Evolutionary conservation across 257 asterid species (phyloP).

Genomic region (Thymus mandschuricus): DNA sequence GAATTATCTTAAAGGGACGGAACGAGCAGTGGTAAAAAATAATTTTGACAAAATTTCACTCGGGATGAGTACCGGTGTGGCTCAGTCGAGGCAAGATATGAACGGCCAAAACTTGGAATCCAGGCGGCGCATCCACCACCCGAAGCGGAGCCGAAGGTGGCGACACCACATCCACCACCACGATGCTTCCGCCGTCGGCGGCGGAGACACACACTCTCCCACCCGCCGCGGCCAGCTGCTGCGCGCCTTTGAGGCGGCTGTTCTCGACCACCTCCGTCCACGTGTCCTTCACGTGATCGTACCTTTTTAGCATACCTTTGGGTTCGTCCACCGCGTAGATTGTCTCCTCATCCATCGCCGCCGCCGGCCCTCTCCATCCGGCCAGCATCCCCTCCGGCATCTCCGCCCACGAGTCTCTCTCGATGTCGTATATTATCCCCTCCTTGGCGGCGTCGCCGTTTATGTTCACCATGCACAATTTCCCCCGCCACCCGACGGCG

Average conservation of each 20-base stretch:
- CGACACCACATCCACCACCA: slow-evolving; percentile 70
- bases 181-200: slow-evolving; percentile 41
- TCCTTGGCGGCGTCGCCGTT: slow-evolving; percentile 72
- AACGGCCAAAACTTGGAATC: slow-evolving; percentile 48
- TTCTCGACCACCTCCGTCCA: slow-evolving; percentile 59
- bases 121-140: slow-evolving; percentile 64
- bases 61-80: slow-evolving; percentile 13
- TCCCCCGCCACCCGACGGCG: slow-evolving; percentile 81
- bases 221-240: slow-evolving; percentile 53
- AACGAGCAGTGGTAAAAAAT: not conserved
- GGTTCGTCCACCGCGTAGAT: slow-evolving; percentile 69
- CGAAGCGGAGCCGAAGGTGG: slow-evolving; percentile 44
- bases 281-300: slow-evolving; percentile 48
- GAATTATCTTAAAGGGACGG: no score
- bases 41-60: not conserved
- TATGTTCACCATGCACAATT: slow-evolving; percentile 83
- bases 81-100: slow-evolving; percentile 70
- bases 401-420: slow-evolving; percentile 54
- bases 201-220: slow-evolving; percentile 70
- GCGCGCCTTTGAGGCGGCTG: slow-evolving; percentile 55
- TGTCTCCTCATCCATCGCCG: slow-evolving; percentile 72
- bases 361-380: slow-evolving; percentile 90
- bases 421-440: slow-evolving; percentile 59
- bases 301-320: slow-evolving; percentile 54
- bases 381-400: slow-evolving; percentile 86